Base-by-base conservation (phyloP, 108 stramenopile genomes). In the Cyclotella baltica region DNA sequence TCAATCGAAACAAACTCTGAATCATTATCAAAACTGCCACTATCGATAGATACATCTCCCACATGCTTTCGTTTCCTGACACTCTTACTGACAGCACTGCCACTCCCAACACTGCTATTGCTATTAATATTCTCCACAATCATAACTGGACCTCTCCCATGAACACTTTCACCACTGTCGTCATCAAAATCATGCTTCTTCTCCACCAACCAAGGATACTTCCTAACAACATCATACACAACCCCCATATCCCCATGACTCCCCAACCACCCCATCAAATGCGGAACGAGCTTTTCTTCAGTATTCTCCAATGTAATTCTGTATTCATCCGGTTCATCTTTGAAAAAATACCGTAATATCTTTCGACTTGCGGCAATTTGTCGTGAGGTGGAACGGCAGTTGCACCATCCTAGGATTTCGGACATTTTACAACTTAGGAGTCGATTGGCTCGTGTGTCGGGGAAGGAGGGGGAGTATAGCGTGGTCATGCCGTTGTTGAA, bases 391-490 rank as follows among this genome's bases (percentile, higher is more conserved):
- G 53, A 25, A 23, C 47, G 29, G n/a, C 28, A 9, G 36, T 70
- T 58, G 55, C 77, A 78, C 30, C 50, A 50, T 3, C 70, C 70
- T 64, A 78, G 51, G 22, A 78, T 63, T 10, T 72, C 63, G 18
- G 34, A 70, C 19, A 78, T 10, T 11, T 73, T 73, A 23, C 23
- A 47, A 0, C 59, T 31, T 15, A 73, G 56, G 40, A 38, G 48
- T 35, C 73, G 66, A 74, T 80, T 80, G 50, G 67, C 46, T 40
- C 33, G 31, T 10, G 80, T 70, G 38, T 74, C 62, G 3, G 80
- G 80, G 47, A 80, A 80, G 48, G 65, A 71, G 18, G 72, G 67
- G 11, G 72, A 73, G 48, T 73, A 80, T 15, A 80, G 56, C 28
- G 64, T 56, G 23, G 64, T 51, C 48, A 53, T 38, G 3, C 72